phyloP scores from a whole-genome alignment of 2,329 filamentous ascomycete species.

The Simplicillium aogashimaense region DNA sequence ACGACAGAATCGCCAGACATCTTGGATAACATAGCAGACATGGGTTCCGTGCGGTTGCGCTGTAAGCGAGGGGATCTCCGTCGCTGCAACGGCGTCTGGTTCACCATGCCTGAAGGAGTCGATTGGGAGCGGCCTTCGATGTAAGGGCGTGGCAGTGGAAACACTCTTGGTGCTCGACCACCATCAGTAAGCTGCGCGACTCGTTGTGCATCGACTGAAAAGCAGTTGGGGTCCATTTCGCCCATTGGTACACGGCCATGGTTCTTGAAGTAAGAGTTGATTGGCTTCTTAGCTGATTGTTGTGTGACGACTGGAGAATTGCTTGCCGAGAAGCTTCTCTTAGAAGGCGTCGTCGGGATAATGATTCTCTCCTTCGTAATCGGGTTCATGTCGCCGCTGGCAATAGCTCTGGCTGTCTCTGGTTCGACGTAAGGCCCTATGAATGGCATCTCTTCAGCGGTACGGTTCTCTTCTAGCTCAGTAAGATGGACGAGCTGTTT shows the following conservation, averaged over 20 bases:
- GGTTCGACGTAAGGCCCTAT: constrained; percentile 67
- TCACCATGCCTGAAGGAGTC: constrained; percentile 7
- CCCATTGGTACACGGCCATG: constrained; percentile 43
- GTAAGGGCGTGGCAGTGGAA: constrained; percentile 49
- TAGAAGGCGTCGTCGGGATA: constrained; percentile 29
- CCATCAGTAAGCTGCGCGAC: constrained; percentile 38
- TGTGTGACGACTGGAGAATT: constrained; percentile 11
- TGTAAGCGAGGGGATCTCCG: constrained; percentile 28
- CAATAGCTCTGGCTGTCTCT: constrained; percentile 62
- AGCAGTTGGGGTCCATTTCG: constrained; percentile 55
- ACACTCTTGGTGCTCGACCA: constrained; percentile 43
- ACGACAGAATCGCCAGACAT: constrained; percentile 12
- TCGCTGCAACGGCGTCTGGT: constrained; percentile 9
- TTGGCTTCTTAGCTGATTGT: constrained; percentile 34
- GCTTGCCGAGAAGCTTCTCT: constrained; percentile 29
- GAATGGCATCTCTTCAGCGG: constrained; percentile 64
- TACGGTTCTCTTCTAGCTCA: constrained; percentile 50
- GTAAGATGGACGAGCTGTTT: constrained; percentile 68
- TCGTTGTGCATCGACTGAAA: constrained; percentile 38
- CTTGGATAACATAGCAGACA: constrained; percentile 30
- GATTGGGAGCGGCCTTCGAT: constrained; percentile 25
- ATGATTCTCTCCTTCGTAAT: constrained; percentile 66
- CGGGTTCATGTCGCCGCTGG: constrained; percentile 75
- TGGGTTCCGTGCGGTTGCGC: constrained; percentile 42
- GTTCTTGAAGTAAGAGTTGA: constrained; percentile 43